These are phyloP conservation scores for Periconia sp. DNA, from an alignment of 2,329 filamentous ascomycete genomes.

Conservation along the genomic window DNA sequence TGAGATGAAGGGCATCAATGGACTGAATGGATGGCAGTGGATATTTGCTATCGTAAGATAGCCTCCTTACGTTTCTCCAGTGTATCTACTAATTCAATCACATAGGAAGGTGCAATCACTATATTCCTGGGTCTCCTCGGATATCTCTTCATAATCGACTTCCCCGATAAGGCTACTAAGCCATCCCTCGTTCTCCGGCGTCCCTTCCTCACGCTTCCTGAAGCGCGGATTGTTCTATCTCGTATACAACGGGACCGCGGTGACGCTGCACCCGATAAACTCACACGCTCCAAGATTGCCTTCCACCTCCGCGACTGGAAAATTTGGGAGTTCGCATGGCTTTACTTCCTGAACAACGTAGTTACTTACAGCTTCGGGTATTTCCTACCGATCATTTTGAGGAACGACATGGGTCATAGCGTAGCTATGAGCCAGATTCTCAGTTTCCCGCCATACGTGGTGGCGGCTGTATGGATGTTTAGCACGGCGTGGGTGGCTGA, in stretches of 20 bases:
- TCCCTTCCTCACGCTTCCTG: slow-evolving; percentile 20
- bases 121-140: slow-evolving; percentile 18
- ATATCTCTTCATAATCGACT: slow-evolving; percentile 26
- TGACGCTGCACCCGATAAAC: slow-evolving; percentile 28
- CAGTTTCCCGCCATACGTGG: slow-evolving; percentile 60
- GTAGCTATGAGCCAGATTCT: slow-evolving; percentile 58
- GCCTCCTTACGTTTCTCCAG: background rate
- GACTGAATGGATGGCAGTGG: slow-evolving; percentile 39
- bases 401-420: slow-evolving; percentile 18
- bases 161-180: slow-evolving; percentile 13
- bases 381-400: slow-evolving; percentile 23
- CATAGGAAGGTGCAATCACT: slow-evolving; percentile 20
- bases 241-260: slow-evolving; percentile 47
- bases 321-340: slow-evolving; percentile 18
- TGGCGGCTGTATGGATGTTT: slow-evolving; percentile 61
- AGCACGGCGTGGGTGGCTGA: slow-evolving; percentile 58
- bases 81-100: background rate
- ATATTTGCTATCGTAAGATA: slow-evolving; percentile 22
- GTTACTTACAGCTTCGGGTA: slow-evolving; percentile 21
- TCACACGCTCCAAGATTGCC: slow-evolving; percentile 10
- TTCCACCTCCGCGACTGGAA: slow-evolving; percentile 22
- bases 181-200: slow-evolving; percentile 13
- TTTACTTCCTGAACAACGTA: slow-evolving; percentile 18
- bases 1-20: slow-evolving; percentile 30
- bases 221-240: slow-evolving; percentile 14